phyloP scores from a whole-genome alignment of 805 yeast genomes.

The Myxozyma lipomycoides region DNA sequence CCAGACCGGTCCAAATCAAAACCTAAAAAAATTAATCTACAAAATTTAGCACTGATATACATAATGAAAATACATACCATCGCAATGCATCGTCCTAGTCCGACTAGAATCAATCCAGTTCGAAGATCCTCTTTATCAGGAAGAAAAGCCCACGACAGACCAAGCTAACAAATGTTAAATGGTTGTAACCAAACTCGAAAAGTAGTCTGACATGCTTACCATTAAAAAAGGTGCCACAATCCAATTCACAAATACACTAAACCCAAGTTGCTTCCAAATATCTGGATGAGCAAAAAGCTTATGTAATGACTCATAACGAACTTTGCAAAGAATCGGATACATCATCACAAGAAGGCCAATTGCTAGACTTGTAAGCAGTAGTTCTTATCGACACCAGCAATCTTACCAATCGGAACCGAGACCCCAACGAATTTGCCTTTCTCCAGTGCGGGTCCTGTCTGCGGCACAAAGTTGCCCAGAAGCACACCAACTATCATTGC shows the following conservation, averaged over 20 bases:
- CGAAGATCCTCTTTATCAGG: slow-evolving; percentile 48
- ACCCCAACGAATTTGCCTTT: slow-evolving; percentile 29
- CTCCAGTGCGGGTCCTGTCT: slow-evolving; percentile 19
- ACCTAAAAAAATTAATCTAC: slow-evolving; percentile 30
- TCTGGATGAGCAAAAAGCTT: slow-evolving; percentile 30
- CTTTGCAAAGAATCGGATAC: slow-evolving; percentile 54
- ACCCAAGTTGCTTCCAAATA: slow-evolving; percentile 35
- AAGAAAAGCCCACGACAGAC: slow-evolving; percentile 50
- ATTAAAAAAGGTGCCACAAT: slow-evolving; percentile 52
- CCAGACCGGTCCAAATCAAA: slow-evolving; percentile 42
- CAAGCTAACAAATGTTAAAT: slow-evolving; percentile 29
- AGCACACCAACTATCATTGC: slow-evolving; percentile 32
- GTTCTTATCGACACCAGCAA: neutral
- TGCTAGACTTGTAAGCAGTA: slow-evolving; percentile 26
- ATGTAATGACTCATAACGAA: slow-evolving; percentile 47
- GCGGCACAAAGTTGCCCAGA: slow-evolving; percentile 32
- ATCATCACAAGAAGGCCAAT: slow-evolving; percentile 54
- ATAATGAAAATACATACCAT: slow-evolving; percentile 38
- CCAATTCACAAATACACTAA: slow-evolving; percentile 51
- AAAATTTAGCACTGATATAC: neutral
- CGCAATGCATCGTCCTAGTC: slow-evolving; percentile 58
- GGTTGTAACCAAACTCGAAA: too few species aligned
- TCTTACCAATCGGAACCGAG: slow-evolving; percentile 29
- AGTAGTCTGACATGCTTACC: too few species aligned
- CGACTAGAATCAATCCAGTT: slow-evolving; percentile 54